Percentiles rank a stretch among this genome's conserved stretches.
Evolutionary conservation across 495 filamentous ascomycete genomes (phyloP).

Genomic region (Chaetomium fimeti): DNA sequence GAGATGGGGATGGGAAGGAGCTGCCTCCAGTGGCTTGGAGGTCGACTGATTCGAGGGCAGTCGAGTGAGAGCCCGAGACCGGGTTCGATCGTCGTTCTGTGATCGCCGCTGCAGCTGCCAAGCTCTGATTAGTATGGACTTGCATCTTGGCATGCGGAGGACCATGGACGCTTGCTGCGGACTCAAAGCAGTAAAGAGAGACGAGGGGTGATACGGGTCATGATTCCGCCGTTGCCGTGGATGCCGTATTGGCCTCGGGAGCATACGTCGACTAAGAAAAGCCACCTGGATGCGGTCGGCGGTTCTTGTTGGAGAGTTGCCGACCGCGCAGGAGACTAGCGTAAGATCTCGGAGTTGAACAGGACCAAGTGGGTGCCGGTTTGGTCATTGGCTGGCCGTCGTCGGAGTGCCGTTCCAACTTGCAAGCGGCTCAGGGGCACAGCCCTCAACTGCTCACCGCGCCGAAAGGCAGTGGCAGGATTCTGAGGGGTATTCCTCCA

Average conservation of each 20-base stretch:
- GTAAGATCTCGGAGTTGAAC: not conserved
- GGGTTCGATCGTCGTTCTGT: not conserved
- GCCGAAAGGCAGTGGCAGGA: not conserved
- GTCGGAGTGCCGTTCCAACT: not conserved
- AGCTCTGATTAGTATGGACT: not conserved
- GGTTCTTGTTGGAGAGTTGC: not conserved
- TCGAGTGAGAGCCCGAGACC: too few relatives aligned
- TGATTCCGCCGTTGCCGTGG: not conserved
- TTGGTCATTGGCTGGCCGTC: not conserved
- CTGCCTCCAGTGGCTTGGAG: too few relatives aligned
- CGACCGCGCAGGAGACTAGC: not conserved
- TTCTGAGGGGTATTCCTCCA: not conserved
- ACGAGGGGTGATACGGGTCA: conserved; percentile 9
- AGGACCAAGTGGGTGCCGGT: not conserved
- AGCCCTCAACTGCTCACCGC: conserved; percentile 12
- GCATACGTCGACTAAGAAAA: not conserved
- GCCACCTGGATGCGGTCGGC: not conserved
- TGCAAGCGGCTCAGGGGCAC: conserved; percentile 4
- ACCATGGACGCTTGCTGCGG: not conserved
- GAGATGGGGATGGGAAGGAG: not conserved
- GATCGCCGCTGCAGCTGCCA: not conserved
- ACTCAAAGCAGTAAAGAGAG: conserved; percentile 6
- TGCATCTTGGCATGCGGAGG: conserved; percentile 11
- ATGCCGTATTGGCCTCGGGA: not conserved
- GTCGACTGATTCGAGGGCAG: too few relatives aligned